Evolutionary conservation across 371 early-diverging fungal genomes (phyloP), one percentile per base, ranked within the genome.

Genomic region (Chytridium lagenaria): DNA sequence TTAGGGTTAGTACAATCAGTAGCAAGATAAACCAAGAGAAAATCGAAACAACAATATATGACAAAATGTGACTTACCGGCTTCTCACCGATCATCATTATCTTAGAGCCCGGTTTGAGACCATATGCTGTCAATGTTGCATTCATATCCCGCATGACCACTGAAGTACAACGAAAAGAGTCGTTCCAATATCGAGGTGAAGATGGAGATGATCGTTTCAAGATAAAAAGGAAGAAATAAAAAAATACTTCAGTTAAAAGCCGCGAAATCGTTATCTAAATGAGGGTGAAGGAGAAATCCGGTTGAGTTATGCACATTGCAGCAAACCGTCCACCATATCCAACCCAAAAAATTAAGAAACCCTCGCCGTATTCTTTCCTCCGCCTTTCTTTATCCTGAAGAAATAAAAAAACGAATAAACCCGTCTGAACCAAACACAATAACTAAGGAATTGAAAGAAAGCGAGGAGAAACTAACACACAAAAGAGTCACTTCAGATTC

Each of bases 11-110:
- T n/a, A n/a, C n/a, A n/a, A n/a, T n/a, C n/a, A n/a, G n/a, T n/a
- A n/a, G n/a, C n/a, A n/a, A n/a, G n/a, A n/a, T n/a, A n/a, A n/a
- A n/a, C n/a, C n/a, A n/a, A n/a, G n/a, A 26, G 26, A 55, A 55
- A 30, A 37, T 77, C 63, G 26, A 30, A 10, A 7, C 26, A 23
- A 55, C 57, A 23, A 30, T 7, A 26, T 12, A 44, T 44, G 44
- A n/a, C n/a, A n/a, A 61, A 12, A 37, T 31, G 57, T 16, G 26
- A 55, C 57, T 55, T 26, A 55, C 81, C 26, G 57, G 50, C 0
- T 67, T 55, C 44, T 81, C 81, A 5, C 79, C 79, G n/a, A 79
- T 26, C 81, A 81, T 79, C 75, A 79, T 70, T 28, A 82, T 78
- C 71, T 77, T 78, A 0, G 77, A 67, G 33, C 77, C 78, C 22